Evolutionary conservation across 768 basidiomycete genomes (phyloP).

Genomic region (Russula virescens): DNA sequence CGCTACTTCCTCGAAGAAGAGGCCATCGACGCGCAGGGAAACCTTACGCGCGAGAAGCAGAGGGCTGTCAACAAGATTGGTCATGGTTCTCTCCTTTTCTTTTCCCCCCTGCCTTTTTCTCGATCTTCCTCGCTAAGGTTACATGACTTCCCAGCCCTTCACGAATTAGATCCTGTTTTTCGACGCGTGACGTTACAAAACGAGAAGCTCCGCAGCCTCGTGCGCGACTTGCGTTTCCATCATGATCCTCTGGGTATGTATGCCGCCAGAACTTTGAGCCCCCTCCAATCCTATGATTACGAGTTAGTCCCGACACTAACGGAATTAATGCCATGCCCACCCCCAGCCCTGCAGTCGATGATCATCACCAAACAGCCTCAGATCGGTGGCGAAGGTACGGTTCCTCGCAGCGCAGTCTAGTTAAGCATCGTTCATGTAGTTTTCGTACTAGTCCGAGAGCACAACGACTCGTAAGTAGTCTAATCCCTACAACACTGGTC

Average conservation of each 20-base stretch:
- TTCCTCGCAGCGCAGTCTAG: conserved; percentile 4
- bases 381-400: conserved; percentile 84
- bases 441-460: conserved; percentile 65
- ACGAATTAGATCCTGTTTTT: conserved; percentile 80
- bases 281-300: neutral
- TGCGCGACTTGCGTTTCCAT: conserved; percentile 76
- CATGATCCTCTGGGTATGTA: conserved; percentile 72
- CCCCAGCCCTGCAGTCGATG: conserved; percentile 83
- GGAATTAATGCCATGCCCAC: neutral
- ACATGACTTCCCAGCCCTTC: conserved; percentile 51
- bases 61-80: conserved; percentile 94
- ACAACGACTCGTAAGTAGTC: conserved; percentile 82
- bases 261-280: neutral
- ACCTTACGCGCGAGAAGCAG: conserved; percentile 63
- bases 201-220: conserved; percentile 58
- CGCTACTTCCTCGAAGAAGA: conserved; percentile 92
- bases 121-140: neutral
- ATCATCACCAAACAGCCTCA: conserved; percentile 91
- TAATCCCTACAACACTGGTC: neutral
- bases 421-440: neutral
- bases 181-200: conserved; percentile 77
- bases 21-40: conserved; percentile 64
- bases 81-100: conserved; percentile 47
- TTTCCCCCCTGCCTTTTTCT: neutral
- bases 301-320: conserved; percentile 14